Evolutionary conservation across 805 yeast species (phyloP).

Genomic region (Citeromyces matritensis): DNA sequence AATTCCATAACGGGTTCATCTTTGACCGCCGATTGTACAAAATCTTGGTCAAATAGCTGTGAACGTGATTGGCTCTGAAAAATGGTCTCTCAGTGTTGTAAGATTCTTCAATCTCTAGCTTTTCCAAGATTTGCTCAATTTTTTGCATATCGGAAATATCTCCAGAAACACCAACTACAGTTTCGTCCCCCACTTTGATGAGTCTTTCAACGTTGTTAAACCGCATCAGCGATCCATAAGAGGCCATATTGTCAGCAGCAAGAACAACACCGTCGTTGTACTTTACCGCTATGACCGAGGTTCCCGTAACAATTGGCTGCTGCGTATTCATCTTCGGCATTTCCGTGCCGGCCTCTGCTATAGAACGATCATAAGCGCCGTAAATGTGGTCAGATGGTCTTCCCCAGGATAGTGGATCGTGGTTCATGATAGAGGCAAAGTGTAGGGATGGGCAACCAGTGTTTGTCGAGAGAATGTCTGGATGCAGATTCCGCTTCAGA

Average conservation of each 20-base stretch:
- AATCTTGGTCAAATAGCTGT: constrained; percentile 73
- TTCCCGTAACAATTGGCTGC: constrained; percentile 92
- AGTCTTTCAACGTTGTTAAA: constrained; percentile 78
- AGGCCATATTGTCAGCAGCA: constrained; percentile 90
- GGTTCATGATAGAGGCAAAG: constrained; percentile 48
- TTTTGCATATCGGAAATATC: constrained; percentile 91
- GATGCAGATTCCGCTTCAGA: too few species aligned
- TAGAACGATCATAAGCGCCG: constrained; percentile 64
- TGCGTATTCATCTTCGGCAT: constrained; percentile 80
- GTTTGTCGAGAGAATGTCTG: too few species aligned
- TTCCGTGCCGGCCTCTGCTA: constrained; percentile 42
- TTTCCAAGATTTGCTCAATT: constrained; percentile 58
- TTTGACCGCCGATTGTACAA: constrained; percentile 81
- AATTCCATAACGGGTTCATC: constrained; percentile 95
- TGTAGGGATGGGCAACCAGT: background rate
- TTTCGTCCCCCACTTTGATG: constrained; percentile 67
- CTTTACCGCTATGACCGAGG: constrained; percentile 86
- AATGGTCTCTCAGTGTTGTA: constrained; percentile 58
- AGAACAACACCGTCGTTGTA: constrained; percentile 80
- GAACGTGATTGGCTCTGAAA: constrained; percentile 75
- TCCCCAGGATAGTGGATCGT: constrained; percentile 93
- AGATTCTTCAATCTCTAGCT: constrained; percentile 61
- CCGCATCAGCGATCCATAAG: constrained; percentile 87
- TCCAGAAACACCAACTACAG: constrained; percentile 89
- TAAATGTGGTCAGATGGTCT: constrained; percentile 77